Base-by-base conservation (phyloP, 768 basidiomycete genomes). In the Vararia minispora region DNA sequence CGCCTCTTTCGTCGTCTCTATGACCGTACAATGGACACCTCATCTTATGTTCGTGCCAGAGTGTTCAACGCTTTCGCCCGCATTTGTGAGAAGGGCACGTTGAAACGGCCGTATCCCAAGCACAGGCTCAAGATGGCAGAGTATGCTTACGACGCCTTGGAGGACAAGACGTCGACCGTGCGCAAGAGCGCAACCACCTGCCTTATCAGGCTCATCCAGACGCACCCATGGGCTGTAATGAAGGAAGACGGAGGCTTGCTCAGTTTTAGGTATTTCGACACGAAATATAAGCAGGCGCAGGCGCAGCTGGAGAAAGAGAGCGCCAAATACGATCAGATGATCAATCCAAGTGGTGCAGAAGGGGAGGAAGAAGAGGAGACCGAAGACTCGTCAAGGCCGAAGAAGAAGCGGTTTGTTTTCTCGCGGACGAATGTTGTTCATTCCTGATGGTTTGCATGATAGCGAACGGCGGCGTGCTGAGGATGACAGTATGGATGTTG, bases 141-240 rank as follows among this genome's bases (percentile, higher is more conserved):
- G 34, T 73, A 76, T n/a, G 83, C 90, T 0, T 76, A 86, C 23
- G 72, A 66, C 2, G 78, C 84, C 20, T 66, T 99, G 33, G 79
- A 89, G 48, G 94, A 98, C 63, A 98, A 98, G 60, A 79, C 76
- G 2, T 74, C 87, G 14, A 76, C 70, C 5, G 92, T 94, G n/a
- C 71, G 95, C 50, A 87, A 88, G 59, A 73, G 72, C 35, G 83
- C 91, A 14, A 79, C 84, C 31, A 69, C 75, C 14, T 62, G 97
- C 20, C 59, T 98, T 16, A 72, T 74, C 31, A 75, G 76, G 51
- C 64, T 97, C 20, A 59, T 98, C 33, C 42, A 69, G 40, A 97
- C 92, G 0, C 92, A 99, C 60, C 92, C 92, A 3, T 98, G 86
- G 56, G 82, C 80, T 0, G 50, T 76, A 12, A 70, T 83, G 61